These are phyloP conservation scores for Coprinellus micaceus DNA, from an alignment of 768 basidiomycete genomes.

Conservation along the genomic window DNA sequence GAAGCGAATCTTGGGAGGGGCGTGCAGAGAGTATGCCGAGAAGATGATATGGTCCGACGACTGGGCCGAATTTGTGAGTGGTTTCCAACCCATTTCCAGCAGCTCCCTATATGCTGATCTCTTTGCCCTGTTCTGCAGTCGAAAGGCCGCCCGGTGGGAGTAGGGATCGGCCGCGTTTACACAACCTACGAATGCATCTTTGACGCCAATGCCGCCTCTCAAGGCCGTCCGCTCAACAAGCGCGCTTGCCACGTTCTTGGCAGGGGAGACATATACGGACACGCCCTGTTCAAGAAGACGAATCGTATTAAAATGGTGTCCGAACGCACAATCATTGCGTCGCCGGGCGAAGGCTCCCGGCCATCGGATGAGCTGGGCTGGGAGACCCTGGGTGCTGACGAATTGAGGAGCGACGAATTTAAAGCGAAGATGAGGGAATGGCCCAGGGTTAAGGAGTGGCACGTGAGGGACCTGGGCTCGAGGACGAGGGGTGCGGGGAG, in stretches of 20 bases:
- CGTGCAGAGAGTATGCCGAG: conserved; percentile 3
- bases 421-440: conserved; percentile 13
- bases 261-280: conserved; percentile 11
- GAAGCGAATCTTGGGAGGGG: conserved; percentile 10
- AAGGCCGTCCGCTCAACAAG: conserved; percentile 15
- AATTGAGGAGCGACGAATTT: conserved; percentile 15
- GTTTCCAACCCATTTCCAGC: not conserved
- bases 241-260: conserved; percentile 14
- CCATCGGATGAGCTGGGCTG: conserved; percentile 15
- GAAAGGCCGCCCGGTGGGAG: conserved; percentile 11
- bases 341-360: not conserved
- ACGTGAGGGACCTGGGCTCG: not conserved
- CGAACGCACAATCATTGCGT: not conserved
- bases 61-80: conserved; percentile 16
- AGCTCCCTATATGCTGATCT: not conserved
- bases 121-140: conserved; percentile 8
- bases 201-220: conserved; percentile 12
- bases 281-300: conserved; percentile 17
- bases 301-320: conserved; percentile 10
- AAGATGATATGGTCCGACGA: conserved; percentile 18
- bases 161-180: conserved; percentile 20
- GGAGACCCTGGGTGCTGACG: conserved; percentile 13
- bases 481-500: not conserved
- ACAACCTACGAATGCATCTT: conserved; percentile 19
- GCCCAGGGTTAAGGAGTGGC: not conserved